Conservation (phyloP, 345 rosid genomes). For the Citrus sinensis region DNA sequence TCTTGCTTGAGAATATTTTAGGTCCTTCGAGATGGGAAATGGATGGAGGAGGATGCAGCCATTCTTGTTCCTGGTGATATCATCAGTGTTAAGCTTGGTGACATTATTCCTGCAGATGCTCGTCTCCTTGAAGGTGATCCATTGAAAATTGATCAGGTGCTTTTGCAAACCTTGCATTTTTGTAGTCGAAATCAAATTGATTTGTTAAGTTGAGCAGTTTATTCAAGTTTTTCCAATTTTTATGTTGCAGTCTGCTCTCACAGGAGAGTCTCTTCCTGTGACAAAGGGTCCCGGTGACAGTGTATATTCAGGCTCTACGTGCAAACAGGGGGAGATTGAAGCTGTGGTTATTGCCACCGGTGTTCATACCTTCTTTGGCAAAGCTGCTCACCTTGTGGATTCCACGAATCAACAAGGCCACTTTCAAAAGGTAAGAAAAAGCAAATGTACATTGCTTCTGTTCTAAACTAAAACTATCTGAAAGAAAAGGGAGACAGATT, state of each 20-base stretch:
- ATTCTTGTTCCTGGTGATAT: conserved; percentile 75
- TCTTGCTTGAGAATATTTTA: conserved; percentile 8
- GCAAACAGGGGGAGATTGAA: conserved; percentile 93
- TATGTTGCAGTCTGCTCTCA: conserved; percentile 56
- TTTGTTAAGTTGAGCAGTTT: background rate
- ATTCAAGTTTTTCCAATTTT: background rate
- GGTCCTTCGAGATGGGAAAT: conserved; percentile 62
- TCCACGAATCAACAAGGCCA: conserved; percentile 90
- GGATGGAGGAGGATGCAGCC: conserved; percentile 60
- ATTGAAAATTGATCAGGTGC: conserved; percentile 63
- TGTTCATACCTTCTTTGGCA: conserved; percentile 88
- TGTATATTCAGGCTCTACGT: conserved; percentile 86
- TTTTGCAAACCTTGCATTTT: background rate
- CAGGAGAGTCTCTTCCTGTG: conserved; percentile 92
- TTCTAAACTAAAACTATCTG: background rate
- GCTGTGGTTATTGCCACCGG: conserved; percentile 91
- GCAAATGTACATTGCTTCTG: background rate
- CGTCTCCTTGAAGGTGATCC: conserved; percentile 77
- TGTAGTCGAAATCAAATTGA: background rate
- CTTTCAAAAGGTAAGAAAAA: conserved; percentile 57
- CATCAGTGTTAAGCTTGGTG: conserved; percentile 64
- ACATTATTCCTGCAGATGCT: conserved; percentile 68
- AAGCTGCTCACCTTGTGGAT: conserved; percentile 92
- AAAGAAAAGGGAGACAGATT: background rate
- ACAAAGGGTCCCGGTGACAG: conserved; percentile 79